Evolutionary conservation across 345 rosid species (phyloP).

Genomic region (Adansonia digitata): DNA sequence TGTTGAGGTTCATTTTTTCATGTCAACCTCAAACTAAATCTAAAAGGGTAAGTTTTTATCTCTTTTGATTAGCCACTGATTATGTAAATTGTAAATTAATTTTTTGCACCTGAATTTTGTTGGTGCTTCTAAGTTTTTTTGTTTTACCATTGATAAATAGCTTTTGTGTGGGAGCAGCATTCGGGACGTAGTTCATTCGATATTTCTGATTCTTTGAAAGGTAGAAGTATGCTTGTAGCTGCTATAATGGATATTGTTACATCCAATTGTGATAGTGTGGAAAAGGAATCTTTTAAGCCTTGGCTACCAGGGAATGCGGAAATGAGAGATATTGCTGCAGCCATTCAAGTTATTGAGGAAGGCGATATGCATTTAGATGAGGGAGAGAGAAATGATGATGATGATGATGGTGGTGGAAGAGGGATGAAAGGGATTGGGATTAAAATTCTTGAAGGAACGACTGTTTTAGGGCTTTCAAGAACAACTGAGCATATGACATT

Average conservation of each 20-base stretch:
- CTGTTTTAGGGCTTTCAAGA: conserved; percentile 80
- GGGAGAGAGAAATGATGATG: conserved; percentile 47
- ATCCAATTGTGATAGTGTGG: conserved; percentile 64
- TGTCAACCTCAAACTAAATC: conserved; percentile 60
- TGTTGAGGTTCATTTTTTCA: conserved; percentile 78
- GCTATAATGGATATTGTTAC: conserved; percentile 98
- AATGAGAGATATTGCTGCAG: conserved; percentile 82
- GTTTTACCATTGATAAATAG: conserved; percentile 65
- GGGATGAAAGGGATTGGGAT: conserved; percentile 88
- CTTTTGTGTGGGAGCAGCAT: conserved; percentile 95
- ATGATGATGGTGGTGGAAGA: conserved; percentile 65
- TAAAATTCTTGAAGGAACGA: conserved; percentile 88
- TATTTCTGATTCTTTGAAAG: conserved; percentile 96
- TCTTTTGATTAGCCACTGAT: background rate
- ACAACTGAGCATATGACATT: conserved; percentile 44
- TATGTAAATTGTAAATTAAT: background rate
- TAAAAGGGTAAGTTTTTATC: conserved; percentile 51
- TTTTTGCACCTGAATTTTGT: conserved; percentile 13
- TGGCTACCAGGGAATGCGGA: conserved; percentile 67
- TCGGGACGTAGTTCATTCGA: conserved; percentile 94
- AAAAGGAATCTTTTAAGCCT: conserved; percentile 51
- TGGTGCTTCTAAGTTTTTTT: conserved; percentile 37
- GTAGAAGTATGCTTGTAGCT: conserved; percentile 99
- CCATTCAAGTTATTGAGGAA: conserved; percentile 89
- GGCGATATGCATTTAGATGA: conserved; percentile 82